Conservation (phyloP, 2,329 filamentous ascomycete species). For the Aspergillus terreus region DNA sequence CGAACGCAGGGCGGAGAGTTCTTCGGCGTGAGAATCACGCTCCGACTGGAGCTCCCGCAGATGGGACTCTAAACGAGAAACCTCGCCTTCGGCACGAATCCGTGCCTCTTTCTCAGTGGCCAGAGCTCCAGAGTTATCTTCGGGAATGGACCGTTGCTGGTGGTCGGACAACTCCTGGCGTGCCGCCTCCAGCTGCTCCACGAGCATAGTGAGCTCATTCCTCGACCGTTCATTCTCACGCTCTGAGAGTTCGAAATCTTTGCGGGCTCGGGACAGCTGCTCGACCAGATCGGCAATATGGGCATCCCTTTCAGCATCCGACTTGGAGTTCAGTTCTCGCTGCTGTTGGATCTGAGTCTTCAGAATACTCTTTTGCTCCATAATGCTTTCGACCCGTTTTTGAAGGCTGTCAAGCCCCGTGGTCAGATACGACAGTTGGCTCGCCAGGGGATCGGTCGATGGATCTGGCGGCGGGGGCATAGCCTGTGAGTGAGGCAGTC, state of each 20-base stretch:
- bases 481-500: constrained; percentile 41
- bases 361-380: constrained; percentile 84
- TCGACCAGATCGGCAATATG: constrained; percentile 45
- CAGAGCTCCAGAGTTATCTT: constrained; percentile 26
- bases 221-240: constrained; percentile 36
- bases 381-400: constrained; percentile 68
- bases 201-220: constrained; percentile 40
- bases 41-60: constrained; percentile 15
- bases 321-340: constrained; percentile 84
- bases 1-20: constrained; percentile 16
- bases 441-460: constrained; percentile 56
- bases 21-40: constrained; percentile 11
- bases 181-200: constrained; percentile 42
- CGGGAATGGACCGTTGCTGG: constrained; percentile 28
- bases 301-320: constrained; percentile 59
- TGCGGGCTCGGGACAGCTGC: constrained; percentile 58
- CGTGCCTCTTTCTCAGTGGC: constrained; percentile 27
- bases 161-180: constrained; percentile 33
- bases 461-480: constrained; percentile 58
- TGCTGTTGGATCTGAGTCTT: constrained; percentile 94
- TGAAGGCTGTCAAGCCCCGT: constrained; percentile 76
- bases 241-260: constrained; percentile 56
- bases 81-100: constrained; percentile 17
- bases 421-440: constrained; percentile 73
- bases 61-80: constrained; percentile 11